Evolutionary conservation across 768 basidiomycete genomes (phyloP), one percentile per base, ranked within the genome.

Genomic region (Trametes punicea): DNA sequence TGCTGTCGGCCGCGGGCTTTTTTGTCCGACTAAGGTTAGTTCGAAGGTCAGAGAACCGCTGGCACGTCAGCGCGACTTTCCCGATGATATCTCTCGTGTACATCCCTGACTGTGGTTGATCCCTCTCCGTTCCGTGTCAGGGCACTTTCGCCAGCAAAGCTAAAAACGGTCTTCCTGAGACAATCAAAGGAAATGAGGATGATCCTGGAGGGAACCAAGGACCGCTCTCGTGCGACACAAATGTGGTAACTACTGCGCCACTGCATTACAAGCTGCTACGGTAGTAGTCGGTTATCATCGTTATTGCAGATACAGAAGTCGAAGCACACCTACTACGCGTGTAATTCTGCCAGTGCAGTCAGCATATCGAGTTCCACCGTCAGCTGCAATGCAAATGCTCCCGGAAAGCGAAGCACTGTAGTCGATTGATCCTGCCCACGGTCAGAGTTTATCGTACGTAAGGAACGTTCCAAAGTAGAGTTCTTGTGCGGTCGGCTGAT

Each of bases 181-280:
- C 11, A 31, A 18, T 6, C 26, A 38, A 48, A 48, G 27, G 49
- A 49, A 60, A 46, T 59, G 53, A 51, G 53, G 58, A n/a, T n/a
- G n/a, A n/a, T n/a, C 53, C 58, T 53, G 58, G 58, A 55, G 55
- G 48, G 58, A 60, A 60, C 58, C 58, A 53, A 60, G 48, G 53
- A 60, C 53, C 58, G 49, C 53, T 38, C 55, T 48, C 51, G 49
- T 51, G 53, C 55, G 51, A 55, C 47, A 55, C 53, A 60, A 49
- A 49, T 51, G 53, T 55, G 58, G 51, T 60, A 60, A 51, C 58
- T 53, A 55, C 53, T 60, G 55, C 49, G 51, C 58, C 58, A 60
- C 58, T 55, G n/a, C n/a, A n/a, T n/a, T n/a, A n/a, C 58, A 59
- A 59, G 51, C 34, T 36, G 7, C 15, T 36, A 15, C 5, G n/a